Evolutionary conservation across 2,329 filamentous ascomycete species (phyloP), one percentile per base, ranked within the genome.

Genomic region (Zymoseptoria tritici): DNA sequence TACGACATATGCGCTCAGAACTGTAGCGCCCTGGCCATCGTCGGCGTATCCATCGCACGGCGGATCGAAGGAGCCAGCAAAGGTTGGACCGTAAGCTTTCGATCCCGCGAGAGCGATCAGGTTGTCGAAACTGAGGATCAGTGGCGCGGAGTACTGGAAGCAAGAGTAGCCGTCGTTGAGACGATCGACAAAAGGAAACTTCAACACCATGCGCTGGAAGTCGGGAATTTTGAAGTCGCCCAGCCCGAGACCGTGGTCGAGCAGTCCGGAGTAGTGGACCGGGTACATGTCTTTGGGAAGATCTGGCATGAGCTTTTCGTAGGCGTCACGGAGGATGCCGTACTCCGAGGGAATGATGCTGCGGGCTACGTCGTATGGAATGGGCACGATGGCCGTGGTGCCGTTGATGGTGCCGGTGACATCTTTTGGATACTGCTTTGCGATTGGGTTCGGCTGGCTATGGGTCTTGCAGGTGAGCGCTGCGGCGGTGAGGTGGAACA

Each of bases 401-500:
- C 62, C 62, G 49, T 63, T 63, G 60, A 63, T 58, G 1, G 62
- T 63, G 24, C 62, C 62, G 9, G 62, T 63, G 24, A 60, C 55
- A 9, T 62, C 56, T 6, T 51, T 59, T 9, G 55, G 59, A 26
- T 59, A 55, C 4, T 57, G 49, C 21, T 56, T 55, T 19, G 57
- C 60, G 21, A 62, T 62, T 3, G 62, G 62, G 54, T 62, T 62
- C n/a, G 62, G 60, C 31, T 63, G 62, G 19, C 56, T 58, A 51
- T 61, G 49, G n/a, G 54, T 52, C 46, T 52, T 55, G 55, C 60
- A 62, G 13, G 57, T 20, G 1, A 60, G 13, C 36, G 36, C 36
- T 11, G 36, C 36, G 16, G 2, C 16, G 36, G 36, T 6, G 36
- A 46, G 36, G 36, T 46, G 36, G 1, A 46, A 16, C 16, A 9